Conservation (phyloP, 2,329 filamentous ascomycete species). For the Bretziella fagacearum region DNA sequence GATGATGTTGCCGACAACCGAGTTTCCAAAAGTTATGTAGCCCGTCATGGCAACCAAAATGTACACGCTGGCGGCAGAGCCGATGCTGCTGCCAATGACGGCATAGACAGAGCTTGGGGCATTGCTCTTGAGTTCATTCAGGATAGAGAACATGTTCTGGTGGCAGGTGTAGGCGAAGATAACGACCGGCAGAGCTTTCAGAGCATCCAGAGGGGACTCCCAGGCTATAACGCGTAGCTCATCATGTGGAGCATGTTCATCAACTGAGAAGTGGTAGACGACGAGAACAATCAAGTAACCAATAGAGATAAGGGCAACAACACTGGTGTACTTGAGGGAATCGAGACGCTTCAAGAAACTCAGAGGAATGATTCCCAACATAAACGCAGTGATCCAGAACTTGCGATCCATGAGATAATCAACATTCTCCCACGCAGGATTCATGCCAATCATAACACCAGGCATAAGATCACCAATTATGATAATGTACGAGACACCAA, state of each 20-base stretch:
- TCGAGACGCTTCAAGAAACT: constrained; percentile 84
- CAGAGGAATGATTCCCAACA: constrained; percentile 87
- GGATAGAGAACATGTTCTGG: constrained; percentile 98
- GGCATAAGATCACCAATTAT: constrained; percentile 99
- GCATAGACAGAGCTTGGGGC: constrained; percentile 56
- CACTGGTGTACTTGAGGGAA: constrained; percentile 91
- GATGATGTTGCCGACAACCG: constrained; percentile 81
- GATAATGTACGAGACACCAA: constrained; percentile 92
- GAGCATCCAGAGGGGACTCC: constrained; percentile 58
- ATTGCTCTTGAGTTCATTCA: constrained; percentile 85
- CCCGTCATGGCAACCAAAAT: constrained; percentile 85
- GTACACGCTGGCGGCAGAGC: constrained; percentile 73
- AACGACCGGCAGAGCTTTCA: constrained; percentile 83
- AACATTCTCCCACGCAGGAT: constrained; percentile 39
- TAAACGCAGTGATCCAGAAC: constrained; percentile 97
- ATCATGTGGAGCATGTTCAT: constrained; percentile 56
- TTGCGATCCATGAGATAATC: constrained; percentile 73
- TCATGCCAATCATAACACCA: constrained; percentile 72
- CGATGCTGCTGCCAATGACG: constrained; percentile 71
- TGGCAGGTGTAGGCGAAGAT: constrained; percentile 99
- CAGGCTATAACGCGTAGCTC: constrained; percentile 61
- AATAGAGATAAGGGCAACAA: constrained; percentile 82
- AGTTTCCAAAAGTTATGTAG: constrained; percentile 87
- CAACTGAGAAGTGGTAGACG: constrained; percentile 76
- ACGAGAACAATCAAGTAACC: constrained; percentile 87